These are phyloP conservation scores for Boletus rufocinnamomeus DNA, from an alignment of 768 basidiomycete species.

Conservation along the genomic window DNA sequence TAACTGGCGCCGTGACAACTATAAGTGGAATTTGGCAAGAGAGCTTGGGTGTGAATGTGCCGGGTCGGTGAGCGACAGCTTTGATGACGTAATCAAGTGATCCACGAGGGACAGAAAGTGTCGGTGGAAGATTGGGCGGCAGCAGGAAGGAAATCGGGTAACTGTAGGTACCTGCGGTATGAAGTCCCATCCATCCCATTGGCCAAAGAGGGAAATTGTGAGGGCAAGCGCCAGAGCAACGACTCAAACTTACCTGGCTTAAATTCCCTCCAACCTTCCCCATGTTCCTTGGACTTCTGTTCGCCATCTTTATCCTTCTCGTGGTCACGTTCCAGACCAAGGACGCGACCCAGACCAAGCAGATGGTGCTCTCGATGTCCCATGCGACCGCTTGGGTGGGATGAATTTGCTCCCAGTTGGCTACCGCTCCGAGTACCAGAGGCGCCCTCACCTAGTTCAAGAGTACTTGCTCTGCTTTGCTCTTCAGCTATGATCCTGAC, in stretches of 20 bases:
- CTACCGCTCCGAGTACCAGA: not conserved
- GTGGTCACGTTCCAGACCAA: conserved; percentile 22
- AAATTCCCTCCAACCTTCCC: conserved; percentile 83
- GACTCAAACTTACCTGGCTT: conserved; percentile 61
- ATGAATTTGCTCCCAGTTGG: not conserved
- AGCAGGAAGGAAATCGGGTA: conserved; percentile 94
- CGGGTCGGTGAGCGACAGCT: conserved; percentile 84
- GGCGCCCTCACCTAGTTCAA: not conserved
- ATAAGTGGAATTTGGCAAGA: conserved; percentile 69
- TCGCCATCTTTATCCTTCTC: conserved; percentile 15
- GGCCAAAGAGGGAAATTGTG: not conserved
- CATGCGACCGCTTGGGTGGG: not conserved
- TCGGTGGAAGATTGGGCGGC: conserved; percentile 78
- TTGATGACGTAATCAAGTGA: conserved; percentile 77
- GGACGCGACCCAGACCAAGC: conserved; percentile 39
- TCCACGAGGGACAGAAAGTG: conserved; percentile 73
- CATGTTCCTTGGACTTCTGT: conserved; percentile 42
- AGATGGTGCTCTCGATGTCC: conserved; percentile 20
- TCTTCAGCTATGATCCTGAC: conserved; percentile 11
- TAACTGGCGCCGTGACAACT: conserved; percentile 72
- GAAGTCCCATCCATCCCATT: conserved; percentile 3
- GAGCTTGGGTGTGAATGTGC: conserved; percentile 79
- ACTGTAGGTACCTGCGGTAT: conserved; percentile 75
- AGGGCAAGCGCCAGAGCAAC: not conserved
- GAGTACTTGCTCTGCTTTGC: not conserved